phyloP scores from a whole-genome alignment of 352 stramenopile species.

The Phytopythium helicoides region DNA sequence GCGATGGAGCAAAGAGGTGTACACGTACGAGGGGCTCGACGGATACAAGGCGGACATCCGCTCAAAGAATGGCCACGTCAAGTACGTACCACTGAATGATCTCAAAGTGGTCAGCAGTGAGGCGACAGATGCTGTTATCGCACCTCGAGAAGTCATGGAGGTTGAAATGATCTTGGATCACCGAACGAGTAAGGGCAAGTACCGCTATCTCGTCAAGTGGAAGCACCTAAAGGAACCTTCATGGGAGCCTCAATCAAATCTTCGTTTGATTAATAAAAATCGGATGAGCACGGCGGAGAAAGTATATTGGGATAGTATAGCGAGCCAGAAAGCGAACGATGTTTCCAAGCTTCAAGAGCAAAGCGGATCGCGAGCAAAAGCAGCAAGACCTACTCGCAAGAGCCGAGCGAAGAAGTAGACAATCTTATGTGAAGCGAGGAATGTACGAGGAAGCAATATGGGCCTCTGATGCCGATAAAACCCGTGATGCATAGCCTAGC shows the following conservation, averaged over 20 bases:
- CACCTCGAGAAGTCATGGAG: too few species aligned
- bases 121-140: slow-evolving; percentile 12
- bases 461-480: slow-evolving; percentile 15
- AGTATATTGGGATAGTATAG: too few species aligned
- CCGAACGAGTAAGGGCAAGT: slow-evolving; percentile 12
- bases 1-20: slow-evolving; percentile 16
- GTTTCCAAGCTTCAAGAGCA: too few species aligned
- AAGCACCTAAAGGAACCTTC: slow-evolving; percentile 10
- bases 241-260: slow-evolving; percentile 17
- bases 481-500: neutral
- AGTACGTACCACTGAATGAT: slow-evolving; percentile 20
- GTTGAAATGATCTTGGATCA: slow-evolving; percentile 16
- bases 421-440: slow-evolving; percentile 7
- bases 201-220: slow-evolving; percentile 28
- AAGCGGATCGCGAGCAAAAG: too few species aligned
- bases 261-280: slow-evolving; percentile 16
- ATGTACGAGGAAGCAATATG: slow-evolving; percentile 16
- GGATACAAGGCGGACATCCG: slow-evolving; percentile 16
- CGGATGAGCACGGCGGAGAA: slow-evolving; percentile 1
- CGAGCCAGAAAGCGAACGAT: too few species aligned
- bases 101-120: slow-evolving; percentile 16
- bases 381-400: slow-evolving; percentile 11
- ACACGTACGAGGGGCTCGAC: slow-evolving; percentile 20
- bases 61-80: slow-evolving; percentile 26
- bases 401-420: slow-evolving; percentile 8